A percentile compares a stretch with the other conserved stretches of the same genome.
phyloP scores from a whole-genome alignment of 129 eudicot species.

The Flaveria brownii region DNA sequence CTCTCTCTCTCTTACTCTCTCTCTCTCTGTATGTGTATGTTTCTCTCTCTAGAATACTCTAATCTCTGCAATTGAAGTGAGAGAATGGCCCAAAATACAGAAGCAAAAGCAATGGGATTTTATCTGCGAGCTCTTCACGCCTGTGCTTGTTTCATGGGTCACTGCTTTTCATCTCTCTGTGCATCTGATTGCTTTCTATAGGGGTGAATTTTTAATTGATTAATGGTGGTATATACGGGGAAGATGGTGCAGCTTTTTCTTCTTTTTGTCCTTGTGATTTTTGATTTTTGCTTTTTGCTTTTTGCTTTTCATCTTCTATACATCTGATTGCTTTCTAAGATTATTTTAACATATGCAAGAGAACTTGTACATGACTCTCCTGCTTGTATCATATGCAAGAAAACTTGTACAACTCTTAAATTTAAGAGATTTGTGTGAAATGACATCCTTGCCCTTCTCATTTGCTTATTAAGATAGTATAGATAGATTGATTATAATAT shows the following conservation, averaged over 20 bases:
- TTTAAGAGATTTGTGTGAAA: no score
- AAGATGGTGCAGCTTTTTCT: conserved; percentile 37
- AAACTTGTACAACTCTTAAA: no score
- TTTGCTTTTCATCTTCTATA: no score
- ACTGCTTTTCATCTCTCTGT: conserved; percentile 1
- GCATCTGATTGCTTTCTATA: background rate
- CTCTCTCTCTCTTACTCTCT: no score
- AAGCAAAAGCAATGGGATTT: conserved; percentile 29
- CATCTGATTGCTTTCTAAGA: no score
- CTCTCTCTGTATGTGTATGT: background rate
- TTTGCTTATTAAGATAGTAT: no score
- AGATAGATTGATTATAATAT: no score
- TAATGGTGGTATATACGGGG: conserved; percentile 36
- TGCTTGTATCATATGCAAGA: no score
- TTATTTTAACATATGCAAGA: no score
- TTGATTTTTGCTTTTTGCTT: conserved; percentile 24
- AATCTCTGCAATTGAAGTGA: conserved; percentile 11
- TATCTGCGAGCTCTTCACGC: conserved; percentile 42
- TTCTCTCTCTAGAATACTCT: conserved; percentile 35
- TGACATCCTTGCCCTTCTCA: no score
- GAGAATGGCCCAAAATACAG: conserved; percentile 29
- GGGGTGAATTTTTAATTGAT: no score
- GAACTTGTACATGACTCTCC: no score
- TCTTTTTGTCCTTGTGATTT: conserved; percentile 26
- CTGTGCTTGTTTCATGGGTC: conserved; percentile 2